Conservation (phyloP, 805 yeast species). For the Yarrowia bubula region DNA sequence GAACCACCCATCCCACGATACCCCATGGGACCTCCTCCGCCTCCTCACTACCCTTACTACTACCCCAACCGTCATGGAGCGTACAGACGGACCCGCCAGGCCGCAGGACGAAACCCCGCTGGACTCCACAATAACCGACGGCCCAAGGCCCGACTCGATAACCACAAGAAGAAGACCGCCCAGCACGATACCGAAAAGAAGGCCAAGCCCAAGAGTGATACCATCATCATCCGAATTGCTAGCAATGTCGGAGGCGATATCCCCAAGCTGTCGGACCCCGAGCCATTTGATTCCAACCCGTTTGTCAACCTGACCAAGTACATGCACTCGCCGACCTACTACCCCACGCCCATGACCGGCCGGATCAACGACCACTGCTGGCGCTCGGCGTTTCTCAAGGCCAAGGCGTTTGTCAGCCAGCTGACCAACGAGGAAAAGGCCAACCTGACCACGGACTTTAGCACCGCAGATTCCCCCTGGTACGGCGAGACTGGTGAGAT, state of each 20-base stretch:
- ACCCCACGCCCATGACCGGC: constrained; percentile 32
- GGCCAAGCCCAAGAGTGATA: constrained; percentile 6
- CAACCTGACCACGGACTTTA: constrained; percentile 62
- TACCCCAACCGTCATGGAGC: constrained; percentile 27
- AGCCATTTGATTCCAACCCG: constrained; percentile 21
- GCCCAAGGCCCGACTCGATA: constrained; percentile 15
- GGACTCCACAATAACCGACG: constrained; percentile 9
- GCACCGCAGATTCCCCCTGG: constrained; percentile 33
- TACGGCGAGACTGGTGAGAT: constrained; percentile 60
- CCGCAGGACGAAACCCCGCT: not conserved
- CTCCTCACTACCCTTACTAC: constrained; percentile 23
- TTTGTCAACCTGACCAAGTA: constrained; percentile 12
- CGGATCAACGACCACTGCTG: constrained; percentile 44
- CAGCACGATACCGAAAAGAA: constrained; percentile 6
- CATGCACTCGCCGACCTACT: constrained; percentile 24
- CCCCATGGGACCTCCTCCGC: constrained; percentile 17
- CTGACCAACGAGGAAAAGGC: constrained; percentile 60
- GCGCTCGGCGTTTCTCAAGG: constrained; percentile 57
- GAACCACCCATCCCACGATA: constrained; percentile 1
- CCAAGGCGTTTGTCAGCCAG: constrained; percentile 53
- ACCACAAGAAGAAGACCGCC: constrained; percentile 17
- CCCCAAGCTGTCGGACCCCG: constrained; percentile 23
- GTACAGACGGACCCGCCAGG: constrained; percentile 16
- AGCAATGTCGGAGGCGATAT: constrained; percentile 5
- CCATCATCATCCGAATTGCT: constrained; percentile 20